phyloP scores from a whole-genome alignment of 1,284 basidiomycete genomes.

The Rhodotorula mucilaginosa region DNA sequence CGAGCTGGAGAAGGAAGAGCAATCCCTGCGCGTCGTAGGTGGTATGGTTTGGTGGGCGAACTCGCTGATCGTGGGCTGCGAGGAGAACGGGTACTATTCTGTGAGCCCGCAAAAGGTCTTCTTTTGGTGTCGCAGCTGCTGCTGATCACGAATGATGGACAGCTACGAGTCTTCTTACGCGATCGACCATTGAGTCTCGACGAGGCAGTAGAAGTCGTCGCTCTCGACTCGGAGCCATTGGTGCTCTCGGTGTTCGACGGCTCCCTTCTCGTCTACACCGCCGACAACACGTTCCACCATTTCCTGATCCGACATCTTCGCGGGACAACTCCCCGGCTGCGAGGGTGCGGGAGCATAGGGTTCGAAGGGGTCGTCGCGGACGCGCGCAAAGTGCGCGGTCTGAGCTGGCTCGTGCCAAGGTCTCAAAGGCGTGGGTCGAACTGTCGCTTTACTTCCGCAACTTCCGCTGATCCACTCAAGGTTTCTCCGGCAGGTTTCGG shows the following conservation, averaged over 20 bases:
- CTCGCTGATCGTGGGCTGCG: conserved; percentile 75
- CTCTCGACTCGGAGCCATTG: conserved; percentile 86
- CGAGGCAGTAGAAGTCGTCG: conserved; percentile 79
- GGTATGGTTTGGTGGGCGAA: conserved; percentile 97
- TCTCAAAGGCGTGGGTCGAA: conserved; percentile 77
- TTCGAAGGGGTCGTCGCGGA: conserved; percentile 87
- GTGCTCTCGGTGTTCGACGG: conserved; percentile 91
- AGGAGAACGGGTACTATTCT: conserved; percentile 62
- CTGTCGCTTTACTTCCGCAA: too few relatives aligned
- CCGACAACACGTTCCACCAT: conserved; percentile 92
- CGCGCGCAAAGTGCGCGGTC: conserved; percentile 78
- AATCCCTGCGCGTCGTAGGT: conserved; percentile 81
- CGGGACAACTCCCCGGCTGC: conserved; percentile 72
- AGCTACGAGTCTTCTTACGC: conserved; percentile 93
- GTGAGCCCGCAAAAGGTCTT: conserved; percentile 51
- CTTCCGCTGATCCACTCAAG: background rate
- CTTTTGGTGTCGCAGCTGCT: background rate
- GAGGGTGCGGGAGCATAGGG: conserved; percentile 89
- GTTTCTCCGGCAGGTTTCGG: conserved; percentile 65
- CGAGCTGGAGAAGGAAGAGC: conserved; percentile 77
- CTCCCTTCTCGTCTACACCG: conserved; percentile 91
- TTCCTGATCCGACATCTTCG: conserved; percentile 84
- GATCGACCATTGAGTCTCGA: conserved; percentile 73
- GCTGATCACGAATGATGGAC: conserved; percentile 29
- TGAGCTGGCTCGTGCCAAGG: conserved; percentile 96